Base-by-base conservation (phyloP, 192 early-diverging fungal species). In the Powellomyces hirtus region DNA sequence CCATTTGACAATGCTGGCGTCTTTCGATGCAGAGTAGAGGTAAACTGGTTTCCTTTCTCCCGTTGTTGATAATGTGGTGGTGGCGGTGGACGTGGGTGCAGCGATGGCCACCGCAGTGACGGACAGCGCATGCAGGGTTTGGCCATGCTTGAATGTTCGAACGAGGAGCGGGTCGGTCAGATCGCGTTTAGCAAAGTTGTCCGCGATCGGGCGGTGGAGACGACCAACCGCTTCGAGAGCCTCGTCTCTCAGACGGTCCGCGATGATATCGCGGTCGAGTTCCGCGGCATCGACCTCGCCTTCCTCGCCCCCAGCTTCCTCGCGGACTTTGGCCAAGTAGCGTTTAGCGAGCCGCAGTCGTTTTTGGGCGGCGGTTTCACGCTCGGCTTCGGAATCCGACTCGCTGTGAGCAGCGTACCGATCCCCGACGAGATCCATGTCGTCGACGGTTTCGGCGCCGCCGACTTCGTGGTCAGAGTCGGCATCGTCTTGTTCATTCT, bases 1-100 rank as follows among this genome's bases (percentile, higher is more conserved):
- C 90, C 92, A 99, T 78, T 96, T 96, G 63, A 93, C 88, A 73
- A 99, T 90, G 35, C 87, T 83, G 38, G 90, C 93, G 75, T 98
- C 97, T 80, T 99, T 99, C 30, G 90, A 91, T 3, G 86, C 91
- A 38, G 92, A 90, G 73, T 91, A 99, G 34, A 94, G 81, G 63
- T 70, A 85, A 7, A 83, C 31, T 26, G 57, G 64, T 26, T 79
- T 73, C 63, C 35, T 34, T 0, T 69, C 50, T 67, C 36, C 8
- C 11, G n/a, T n/a, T n/a, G n/a, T n/a, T n/a, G n/a, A n/a, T n/a
- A n/a, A n/a, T 70, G 14, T 16, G 14, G 37, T 29, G 0, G 3
- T 37, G 10, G 66, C 13, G 44, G 13, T 8, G 67, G 3, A 30
- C 5, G 38, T 18, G 29, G 33, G 88, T 80, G 55, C 83, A 70